These are phyloP conservation scores for Ogataea pini DNA, from an alignment of 805 yeast genomes.

Conservation along the genomic window DNA sequence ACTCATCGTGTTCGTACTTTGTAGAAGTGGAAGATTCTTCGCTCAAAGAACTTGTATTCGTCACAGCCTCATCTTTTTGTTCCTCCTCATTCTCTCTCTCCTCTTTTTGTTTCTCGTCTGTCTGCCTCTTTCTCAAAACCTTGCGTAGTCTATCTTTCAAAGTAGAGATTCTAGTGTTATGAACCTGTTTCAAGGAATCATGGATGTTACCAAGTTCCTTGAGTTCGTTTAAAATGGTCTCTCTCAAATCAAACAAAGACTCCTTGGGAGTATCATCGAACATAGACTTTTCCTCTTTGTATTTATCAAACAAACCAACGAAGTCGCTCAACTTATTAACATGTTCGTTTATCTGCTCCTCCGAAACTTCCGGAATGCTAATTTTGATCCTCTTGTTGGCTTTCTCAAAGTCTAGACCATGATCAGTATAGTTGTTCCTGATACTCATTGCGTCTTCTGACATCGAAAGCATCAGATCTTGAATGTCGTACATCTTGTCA, in stretches of 20 bases:
- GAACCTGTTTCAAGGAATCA: conserved; percentile 26
- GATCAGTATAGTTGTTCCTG: conserved; percentile 43
- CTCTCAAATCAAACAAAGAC: conserved; percentile 27
- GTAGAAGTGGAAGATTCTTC: conserved; percentile 1
- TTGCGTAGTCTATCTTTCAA: conserved; percentile 26
- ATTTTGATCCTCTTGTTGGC: conserved; percentile 48
- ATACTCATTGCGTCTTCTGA: conserved; percentile 46
- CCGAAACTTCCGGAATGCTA: conserved; percentile 29
- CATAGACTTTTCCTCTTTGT: conserved; percentile 25
- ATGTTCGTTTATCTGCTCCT: conserved; percentile 30
- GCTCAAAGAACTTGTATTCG: neutral
- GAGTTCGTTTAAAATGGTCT: conserved; percentile 22
- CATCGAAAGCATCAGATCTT: conserved; percentile 44
- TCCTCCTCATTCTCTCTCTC: neutral
- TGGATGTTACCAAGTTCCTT: conserved; percentile 19
- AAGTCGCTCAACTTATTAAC: conserved; percentile 30
- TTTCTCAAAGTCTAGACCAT: conserved; percentile 52
- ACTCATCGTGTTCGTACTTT: conserved; percentile 20
- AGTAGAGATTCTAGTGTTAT: conserved; percentile 30
- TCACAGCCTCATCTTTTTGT: conserved; percentile 3
- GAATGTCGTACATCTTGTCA: conserved; percentile 42
- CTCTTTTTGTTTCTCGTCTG: conserved; percentile 4
- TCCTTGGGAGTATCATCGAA: conserved; percentile 24
- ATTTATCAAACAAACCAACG: conserved; percentile 32
- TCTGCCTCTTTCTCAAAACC: conserved; percentile 23